Evolutionary conservation across 2,329 filamentous ascomycete genomes (phyloP), one percentile per base, ranked within the genome.

Genomic region (Lecanoromycetidae sp.): DNA sequence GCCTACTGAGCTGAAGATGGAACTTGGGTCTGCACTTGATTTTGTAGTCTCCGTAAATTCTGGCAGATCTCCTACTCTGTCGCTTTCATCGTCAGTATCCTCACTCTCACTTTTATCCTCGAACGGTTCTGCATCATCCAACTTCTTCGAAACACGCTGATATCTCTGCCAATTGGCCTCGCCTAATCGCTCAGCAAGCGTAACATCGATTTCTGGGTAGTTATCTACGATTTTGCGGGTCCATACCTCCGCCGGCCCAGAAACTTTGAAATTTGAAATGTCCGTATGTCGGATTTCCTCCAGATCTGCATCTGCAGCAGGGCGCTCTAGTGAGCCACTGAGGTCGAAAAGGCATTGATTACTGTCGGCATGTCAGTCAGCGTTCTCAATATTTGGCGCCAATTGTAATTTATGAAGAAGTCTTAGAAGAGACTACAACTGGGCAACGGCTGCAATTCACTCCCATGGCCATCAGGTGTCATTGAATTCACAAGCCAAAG

Each of bases 161-260:
- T 41, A 25, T 35, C 50, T 8, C 8, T 47, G 33, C 50, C 48
- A 48, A 38, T 51, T 52, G 8, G 50, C 50, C 38, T 52, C 48
- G 4, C 50, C 50, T 7, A 52, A 32, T 3, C 50, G 35, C 30
- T 51, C 43, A 15, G 35, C 29, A 20, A 52, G 37, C 15, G 13
- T 35, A 5, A 25, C 19, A 19, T 37, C n/a, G 10, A 36, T 20
- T 10, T 19, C 1, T 1, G 43, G 37, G 26, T 41, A 52, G 6
- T 29, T 44, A 15, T 51, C 37, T 23, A 25, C 7, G 4, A 51
- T 26, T 19, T 26, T 44, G 12, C 34, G 17, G 5, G 49, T 34
- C 15, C 33, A 52, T 3, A 32, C n/a, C 7, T 30, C 26, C n/a
- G 50, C 50, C 7, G 23, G 25, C 15, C 35, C 43, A 25, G 50